These are phyloP conservation scores for Aspergillus cristatus DNA, from an alignment of 495 filamentous ascomycete genomes.

Conservation along the genomic window DNA sequence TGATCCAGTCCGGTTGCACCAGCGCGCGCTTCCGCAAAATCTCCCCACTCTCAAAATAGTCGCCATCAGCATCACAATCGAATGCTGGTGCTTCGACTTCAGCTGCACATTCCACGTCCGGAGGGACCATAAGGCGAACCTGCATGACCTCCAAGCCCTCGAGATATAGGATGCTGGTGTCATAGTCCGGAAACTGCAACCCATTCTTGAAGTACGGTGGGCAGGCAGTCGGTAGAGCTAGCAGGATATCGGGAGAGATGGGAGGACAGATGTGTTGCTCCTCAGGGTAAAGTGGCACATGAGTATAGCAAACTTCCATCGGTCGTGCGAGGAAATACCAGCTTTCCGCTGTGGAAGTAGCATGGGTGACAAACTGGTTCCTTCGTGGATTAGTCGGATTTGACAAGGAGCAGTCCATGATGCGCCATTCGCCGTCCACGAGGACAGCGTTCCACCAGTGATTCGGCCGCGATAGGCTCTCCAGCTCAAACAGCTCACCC, in stretches of 20 bases:
- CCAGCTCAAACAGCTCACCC: conserved; percentile 71
- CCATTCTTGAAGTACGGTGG: conserved; percentile 80
- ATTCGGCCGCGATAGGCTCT: conserved; percentile 65
- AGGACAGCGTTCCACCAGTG: conserved; percentile 98
- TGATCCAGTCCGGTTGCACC: conserved; percentile 85
- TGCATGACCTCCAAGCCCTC: conserved; percentile 91
- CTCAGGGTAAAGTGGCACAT: conserved; percentile 72
- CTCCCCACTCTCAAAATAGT: conserved; percentile 89
- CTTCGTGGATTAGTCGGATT: conserved; percentile 81
- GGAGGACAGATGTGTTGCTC: conserved; percentile 93
- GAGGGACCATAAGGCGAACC: conserved; percentile 73
- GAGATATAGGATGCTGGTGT: conserved; percentile 76
- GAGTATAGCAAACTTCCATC: conserved; percentile 85
- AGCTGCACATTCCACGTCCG: conserved; percentile 88
- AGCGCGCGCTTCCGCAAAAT: conserved; percentile 75
- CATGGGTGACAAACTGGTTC: conserved; percentile 61
- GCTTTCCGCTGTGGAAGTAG: conserved; percentile 60
- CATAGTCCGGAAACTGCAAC: conserved; percentile 74
- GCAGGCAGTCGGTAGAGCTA: conserved; percentile 76
- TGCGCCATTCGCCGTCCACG: conserved; percentile 89
- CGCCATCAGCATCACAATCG: conserved; percentile 75
- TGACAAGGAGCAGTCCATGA: conserved; percentile 91
- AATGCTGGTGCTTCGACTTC: conserved; percentile 80
- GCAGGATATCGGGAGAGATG: conserved; percentile 68
- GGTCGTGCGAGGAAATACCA: conserved; percentile 91